Conservation (phyloP, 305 asterid species). For the Solanum hybrid region DNA sequence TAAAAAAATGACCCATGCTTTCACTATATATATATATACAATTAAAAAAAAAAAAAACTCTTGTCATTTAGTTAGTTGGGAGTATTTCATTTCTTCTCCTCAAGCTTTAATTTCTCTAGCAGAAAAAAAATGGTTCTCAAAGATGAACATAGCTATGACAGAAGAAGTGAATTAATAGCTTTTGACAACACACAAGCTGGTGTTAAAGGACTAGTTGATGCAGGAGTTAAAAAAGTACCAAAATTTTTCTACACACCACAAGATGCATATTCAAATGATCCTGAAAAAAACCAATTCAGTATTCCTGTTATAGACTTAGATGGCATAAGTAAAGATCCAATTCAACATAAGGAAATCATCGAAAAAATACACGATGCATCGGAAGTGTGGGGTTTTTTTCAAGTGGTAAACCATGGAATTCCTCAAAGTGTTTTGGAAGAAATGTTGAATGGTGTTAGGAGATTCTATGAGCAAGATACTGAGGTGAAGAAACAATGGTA, state of each 20-base stretch:
- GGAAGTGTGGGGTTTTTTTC: constrained; percentile 18
- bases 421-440: constrained; percentile 11
- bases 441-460: constrained; percentile 17
- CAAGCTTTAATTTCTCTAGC: background rate
- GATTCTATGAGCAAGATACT: constrained; percentile 20
- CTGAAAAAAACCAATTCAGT: background rate
- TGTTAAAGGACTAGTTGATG: constrained; percentile 10
- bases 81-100: background rate
- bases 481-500: constrained; percentile 21
- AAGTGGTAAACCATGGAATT: constrained; percentile 23
- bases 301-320: constrained; percentile 7
- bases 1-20: background rate
- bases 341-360: background rate
- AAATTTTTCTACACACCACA: background rate
- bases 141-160: background rate
- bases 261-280: background rate
- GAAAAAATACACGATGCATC: constrained; percentile 7
- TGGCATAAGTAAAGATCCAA: background rate
- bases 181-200: constrained; percentile 11
- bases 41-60: too few species aligned
- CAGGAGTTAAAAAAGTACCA: background rate
- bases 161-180: constrained; percentile 3
- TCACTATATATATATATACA: too few species aligned
- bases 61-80: background rate
- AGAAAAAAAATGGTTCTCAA: background rate